Evolutionary conservation across 1,284 basidiomycete species (phyloP), one percentile per base, ranked within the genome.

Genomic region (Puccinia hordei): DNA sequence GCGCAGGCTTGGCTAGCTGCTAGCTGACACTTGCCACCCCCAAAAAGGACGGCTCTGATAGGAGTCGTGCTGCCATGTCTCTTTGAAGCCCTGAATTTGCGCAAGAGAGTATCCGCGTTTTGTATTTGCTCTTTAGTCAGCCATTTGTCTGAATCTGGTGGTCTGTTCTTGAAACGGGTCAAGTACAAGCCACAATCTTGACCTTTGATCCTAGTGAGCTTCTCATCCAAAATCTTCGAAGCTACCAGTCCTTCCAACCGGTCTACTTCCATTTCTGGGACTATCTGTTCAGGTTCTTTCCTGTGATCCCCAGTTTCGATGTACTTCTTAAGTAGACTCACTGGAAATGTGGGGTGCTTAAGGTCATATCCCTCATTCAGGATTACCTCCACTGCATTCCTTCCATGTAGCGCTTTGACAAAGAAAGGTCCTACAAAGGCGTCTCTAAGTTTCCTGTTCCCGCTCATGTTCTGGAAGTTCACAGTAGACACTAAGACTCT

Each of bases 391-490:
- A 61, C 24, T 10, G 57, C 24, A 27, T n/a, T n/a, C n/a, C n/a
- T n/a, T n/a, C n/a, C n/a, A n/a, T n/a, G n/a, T n/a, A n/a, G n/a
- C n/a, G n/a, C 30, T 61, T 61, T 65, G 17, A 65, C n/a, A 10
- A 65, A 12, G n/a, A 65, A 65, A 38, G 61, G 61, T 38, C 61
- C 61, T 38, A 65, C 24, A 65, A 65, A 65, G 6, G 61, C 30
- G 38, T 65, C 61, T 24, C 38, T 65, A 3, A 65, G 9, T 65
- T 65, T 65, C 27, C 38, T 65, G 17, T 10, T 4, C 4, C 61
- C 33, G 15, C 61, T 33, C 2, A 65, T 6, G n/a, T 57, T 57
- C 5, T 61, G 19, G 19, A 61, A 61, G n/a, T n/a, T n/a, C n/a
- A n/a, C n/a, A n/a, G n/a, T n/a, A n/a, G n/a, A n/a, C n/a, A n/a